Base-by-base conservation (phyloP, 2,329 filamentous ascomycete species). In the Seiridium cupressi region DNA sequence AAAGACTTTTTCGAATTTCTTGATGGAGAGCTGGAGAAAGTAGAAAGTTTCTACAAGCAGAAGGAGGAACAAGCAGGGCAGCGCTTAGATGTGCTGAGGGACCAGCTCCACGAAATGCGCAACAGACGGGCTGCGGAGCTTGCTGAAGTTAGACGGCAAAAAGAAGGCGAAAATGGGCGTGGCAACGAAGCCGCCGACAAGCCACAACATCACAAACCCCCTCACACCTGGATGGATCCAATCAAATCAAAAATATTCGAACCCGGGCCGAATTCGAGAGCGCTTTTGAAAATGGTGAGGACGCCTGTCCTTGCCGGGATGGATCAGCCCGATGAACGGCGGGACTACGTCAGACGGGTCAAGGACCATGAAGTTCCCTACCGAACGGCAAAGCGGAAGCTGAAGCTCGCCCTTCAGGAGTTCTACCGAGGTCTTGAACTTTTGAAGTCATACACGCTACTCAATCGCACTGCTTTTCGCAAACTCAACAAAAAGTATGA, bases 401-500 rank as follows among this genome's bases (percentile, higher is more conserved):
- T 99, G 59, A 98, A 98, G 75, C 79, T 92, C 53, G 95, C 95
- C 0, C 76, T 98, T 55, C 91, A 96, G 69, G 95, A 98, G 73
- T 97, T 93, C 72, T 98, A 99, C 72, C 89, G 94, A 26, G 90
- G 91, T 0, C 81, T 99, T 11, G 95, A 99, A 72, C 79, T 98
- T 51, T 82, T 99, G 61, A 98, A 97, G 76, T 91, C 92, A 0
- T 99, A 96, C 69, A 89, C 93, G 1, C 78, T 96, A 31, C 81
- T 97, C 11, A 99, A 99, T 73, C 86, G 92, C 54, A 97, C 92
- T 0, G 95, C 93, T 0, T 98, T 98, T 70, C 89, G 93, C 38
- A 99, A 99, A 74, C 92, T 99, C 71, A 97, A 96, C 77, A 99
- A 99, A 75, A 99, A 99, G 76, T 98, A 96, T 72, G 93, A 98